Base-by-base conservation (phyloP, 208 protist species). In the Trypanosoma mega region DNA sequence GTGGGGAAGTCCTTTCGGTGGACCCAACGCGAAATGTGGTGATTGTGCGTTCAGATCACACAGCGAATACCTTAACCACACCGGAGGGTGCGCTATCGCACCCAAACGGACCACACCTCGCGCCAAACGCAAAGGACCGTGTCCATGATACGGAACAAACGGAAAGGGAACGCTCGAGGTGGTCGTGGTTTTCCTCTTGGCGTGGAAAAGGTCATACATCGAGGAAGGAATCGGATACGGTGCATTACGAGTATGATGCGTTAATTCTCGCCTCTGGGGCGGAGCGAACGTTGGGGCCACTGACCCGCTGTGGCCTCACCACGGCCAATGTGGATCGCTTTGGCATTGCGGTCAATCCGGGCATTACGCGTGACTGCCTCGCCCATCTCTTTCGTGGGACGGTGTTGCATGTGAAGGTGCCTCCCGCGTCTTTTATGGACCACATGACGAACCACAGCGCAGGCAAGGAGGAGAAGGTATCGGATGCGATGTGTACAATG, bases 371-470 rank as follows among this genome's bases (percentile, higher is more conserved):
- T 3, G 89, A 95, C 68, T 76, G 50, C 33, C 74, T 95, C 20
- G 74, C 48, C 5, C 81, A 83, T 43, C 36, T 82, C 9, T 93
- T 75, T 63, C 39, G 65, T 5, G 84, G 89, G 7, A 90, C 80
- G 47, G 70, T 93, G 1, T 46, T 95, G 37, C 78, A 95, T 47
- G 72, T 91, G 20, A 92, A 92, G 58, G 73, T 95, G 7, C 89
- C 89, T 11, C 85, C 89, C 2, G 41, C 72, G 7, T 89, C 82
- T 18, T 90, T 93, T 72, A 60, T 70, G 27, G 45, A 24, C 14
- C 47, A 70, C 53, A 72, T 80, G 66, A 66, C 80, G 30, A 61
- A 59, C 14, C 62, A 55, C 6, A 75, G 72, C 11, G 24, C n/a
- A 12, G 8, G 34, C 6, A 39, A 24, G 45, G 45, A 20, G 7